These are phyloP conservation scores for Funneliformis mosseae DNA, from an alignment of 192 early-diverging fungal species.

Conservation along the genomic window DNA sequence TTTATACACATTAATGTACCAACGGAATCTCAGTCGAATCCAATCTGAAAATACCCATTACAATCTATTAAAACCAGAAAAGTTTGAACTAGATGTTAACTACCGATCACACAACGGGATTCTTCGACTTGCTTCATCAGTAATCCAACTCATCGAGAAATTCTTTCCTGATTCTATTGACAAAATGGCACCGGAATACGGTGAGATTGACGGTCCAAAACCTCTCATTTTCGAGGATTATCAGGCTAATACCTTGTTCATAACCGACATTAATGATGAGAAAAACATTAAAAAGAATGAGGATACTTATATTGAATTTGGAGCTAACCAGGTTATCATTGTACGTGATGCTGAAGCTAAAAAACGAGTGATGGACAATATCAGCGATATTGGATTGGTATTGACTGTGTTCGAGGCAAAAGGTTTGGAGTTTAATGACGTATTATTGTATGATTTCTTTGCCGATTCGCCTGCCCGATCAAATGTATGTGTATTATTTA, in stretches of 20 bases:
- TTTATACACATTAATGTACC: not conserved
- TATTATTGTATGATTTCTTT: conserved; percentile 30
- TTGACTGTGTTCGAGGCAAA: conserved; percentile 19
- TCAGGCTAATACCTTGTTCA: not conserved
- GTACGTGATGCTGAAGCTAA: no score
- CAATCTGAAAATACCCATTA: not conserved
- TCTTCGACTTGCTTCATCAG: conserved; percentile 21
- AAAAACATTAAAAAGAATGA: not conserved
- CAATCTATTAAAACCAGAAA: not conserved
- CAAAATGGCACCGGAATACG: not conserved
- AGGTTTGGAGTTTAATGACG: conserved; percentile 29
- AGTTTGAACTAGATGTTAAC: conserved; percentile 14
- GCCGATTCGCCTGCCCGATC: not conserved
- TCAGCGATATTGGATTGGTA: not conserved
- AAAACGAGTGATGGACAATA: not conserved
- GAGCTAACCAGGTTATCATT: no score
- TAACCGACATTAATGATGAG: not conserved
- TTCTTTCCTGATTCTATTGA: conserved; percentile 25
- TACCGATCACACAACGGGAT: conserved; percentile 29
- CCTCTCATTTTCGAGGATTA: not conserved
- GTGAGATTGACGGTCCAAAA: conserved; percentile 12
- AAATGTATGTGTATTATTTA: not conserved
- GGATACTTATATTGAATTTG: conserved; percentile 9
- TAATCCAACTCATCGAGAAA: not conserved
- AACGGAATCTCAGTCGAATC: not conserved